Evolutionary conservation across 805 yeast species (phyloP).

Genomic region (Komagataella kurtzmanii): DNA sequence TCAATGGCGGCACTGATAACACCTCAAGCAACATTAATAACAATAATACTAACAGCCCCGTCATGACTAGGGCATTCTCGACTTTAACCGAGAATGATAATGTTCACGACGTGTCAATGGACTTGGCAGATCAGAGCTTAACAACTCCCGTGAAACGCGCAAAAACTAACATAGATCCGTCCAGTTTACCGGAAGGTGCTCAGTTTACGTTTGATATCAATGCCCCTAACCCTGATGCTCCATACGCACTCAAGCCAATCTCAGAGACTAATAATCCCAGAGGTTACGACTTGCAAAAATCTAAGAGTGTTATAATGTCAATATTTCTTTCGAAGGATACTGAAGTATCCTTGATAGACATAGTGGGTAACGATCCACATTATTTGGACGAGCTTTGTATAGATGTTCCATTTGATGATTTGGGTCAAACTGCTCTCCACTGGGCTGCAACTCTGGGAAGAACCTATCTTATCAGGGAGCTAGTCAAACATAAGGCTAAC

Average conservation of each 20-base stretch:
- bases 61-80: conserved; percentile 8
- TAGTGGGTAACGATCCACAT: conserved; percentile 14
- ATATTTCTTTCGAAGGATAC: not conserved
- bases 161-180: conserved; percentile 12
- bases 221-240: conserved; percentile 27
- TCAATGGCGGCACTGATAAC: conserved; percentile 1
- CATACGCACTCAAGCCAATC: conserved; percentile 36
- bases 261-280: conserved; percentile 1
- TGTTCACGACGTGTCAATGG: conserved; percentile 4
- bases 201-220: conserved; percentile 22
- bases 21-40: not conserved
- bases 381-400: conserved; percentile 32
- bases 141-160: conserved; percentile 23
- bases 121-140: conserved; percentile 2
- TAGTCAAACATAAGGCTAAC: conserved; percentile 55
- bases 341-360: conserved; percentile 12
- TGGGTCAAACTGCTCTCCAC: conserved; percentile 88
- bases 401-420: conserved; percentile 83
- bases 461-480: conserved; percentile 48
- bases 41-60: not conserved
- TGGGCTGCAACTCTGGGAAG: conserved; percentile 93
- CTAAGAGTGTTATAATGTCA: conserved; percentile 10
- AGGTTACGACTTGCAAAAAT: conserved; percentile 19
- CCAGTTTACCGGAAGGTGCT: conserved; percentile 5
- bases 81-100: conserved; percentile 20